Base-by-base conservation (phyloP, 352 stramenopile species). In the Plasmopara halstedii region DNA sequence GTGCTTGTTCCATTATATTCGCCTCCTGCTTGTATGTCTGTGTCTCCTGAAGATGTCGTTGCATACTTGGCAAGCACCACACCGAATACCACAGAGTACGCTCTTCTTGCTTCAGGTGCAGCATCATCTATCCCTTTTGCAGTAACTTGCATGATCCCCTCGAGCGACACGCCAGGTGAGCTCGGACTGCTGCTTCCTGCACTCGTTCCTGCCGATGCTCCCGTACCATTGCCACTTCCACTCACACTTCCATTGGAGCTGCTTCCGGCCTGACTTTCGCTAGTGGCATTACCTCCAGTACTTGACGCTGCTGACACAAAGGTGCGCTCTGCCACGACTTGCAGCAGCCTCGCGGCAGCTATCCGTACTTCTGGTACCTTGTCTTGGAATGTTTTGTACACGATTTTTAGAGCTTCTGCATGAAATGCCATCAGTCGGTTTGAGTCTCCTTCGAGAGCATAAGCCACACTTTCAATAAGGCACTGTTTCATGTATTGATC, bases 401-500 rank as follows among this genome's bases (percentile, higher is more conserved):
- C 78, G 18, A 92, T 77, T 51, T 87, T 86, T 15, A 92, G 44
- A 11, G 75, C 76, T 15, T 94, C 83, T 2, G 58, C 34, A 32
- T 88, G 78, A 37, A 75, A 73, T 4, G 42, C n/a, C 5, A 58
- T 41, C 6, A 88, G 40, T 8, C 76, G 50, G 5, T 45, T 65
- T 0, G 62, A 60, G 20, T 74, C 68, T 22, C 53, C 56, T 29
- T 67, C 54, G 2, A 94, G 56, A 20, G 81, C 67, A 29, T 77
- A 66, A n/a, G 66, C 53, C 23, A 87, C 50, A 44, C 66, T 83
- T 42, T 88, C 75, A 13, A 94, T 45, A 6, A 94, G 58, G 29
- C 64, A 73, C 51, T 90, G 80, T 43, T 86, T 86, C 51, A 92
- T 62, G 50, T 84, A 92, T 36, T 83, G 85, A 52, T 94, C 83